These are phyloP conservation scores for Jasminum sambac DNA, from an alignment of 257 asterid species.

Conservation along the genomic window DNA sequence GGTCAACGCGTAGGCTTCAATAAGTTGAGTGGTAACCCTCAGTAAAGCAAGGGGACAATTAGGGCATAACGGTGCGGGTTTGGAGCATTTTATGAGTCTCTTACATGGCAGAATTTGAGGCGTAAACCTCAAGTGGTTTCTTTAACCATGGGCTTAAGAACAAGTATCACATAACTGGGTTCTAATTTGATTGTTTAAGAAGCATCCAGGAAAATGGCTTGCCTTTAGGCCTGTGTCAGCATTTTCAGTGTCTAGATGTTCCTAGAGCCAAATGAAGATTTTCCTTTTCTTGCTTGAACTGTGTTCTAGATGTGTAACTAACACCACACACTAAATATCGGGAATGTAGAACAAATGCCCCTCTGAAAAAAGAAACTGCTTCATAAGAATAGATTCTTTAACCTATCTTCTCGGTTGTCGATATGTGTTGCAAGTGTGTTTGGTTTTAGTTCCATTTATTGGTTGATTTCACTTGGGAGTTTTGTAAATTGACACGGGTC, in stretches of 20 bases:
- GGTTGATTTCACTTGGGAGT: neutral
- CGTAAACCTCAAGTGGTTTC: no score
- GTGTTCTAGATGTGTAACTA: neutral
- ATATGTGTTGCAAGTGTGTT: neutral
- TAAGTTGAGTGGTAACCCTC: no score
- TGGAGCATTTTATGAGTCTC: no score
- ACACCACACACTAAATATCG: neutral
- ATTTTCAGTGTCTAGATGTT: conserved; percentile 1
- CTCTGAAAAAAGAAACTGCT: neutral
- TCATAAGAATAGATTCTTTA: neutral
- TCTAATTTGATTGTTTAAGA: neutral
- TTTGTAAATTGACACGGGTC: neutral
- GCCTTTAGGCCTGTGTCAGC: neutral
- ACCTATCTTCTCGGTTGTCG: neutral
- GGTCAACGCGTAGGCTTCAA: no score
- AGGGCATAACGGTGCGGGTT: no score
- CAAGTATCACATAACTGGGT: neutral
- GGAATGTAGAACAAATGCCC: neutral
- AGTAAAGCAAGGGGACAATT: no score
- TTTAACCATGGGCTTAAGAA: neutral
- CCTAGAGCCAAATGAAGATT: neutral
- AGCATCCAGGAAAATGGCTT: neutral
- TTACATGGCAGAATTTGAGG: no score
- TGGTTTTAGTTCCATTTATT: neutral
- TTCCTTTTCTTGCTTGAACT: neutral